phyloP scores from a whole-genome alignment of 1,284 basidiomycete genomes.

The Apiotrichum siamense region DNA sequence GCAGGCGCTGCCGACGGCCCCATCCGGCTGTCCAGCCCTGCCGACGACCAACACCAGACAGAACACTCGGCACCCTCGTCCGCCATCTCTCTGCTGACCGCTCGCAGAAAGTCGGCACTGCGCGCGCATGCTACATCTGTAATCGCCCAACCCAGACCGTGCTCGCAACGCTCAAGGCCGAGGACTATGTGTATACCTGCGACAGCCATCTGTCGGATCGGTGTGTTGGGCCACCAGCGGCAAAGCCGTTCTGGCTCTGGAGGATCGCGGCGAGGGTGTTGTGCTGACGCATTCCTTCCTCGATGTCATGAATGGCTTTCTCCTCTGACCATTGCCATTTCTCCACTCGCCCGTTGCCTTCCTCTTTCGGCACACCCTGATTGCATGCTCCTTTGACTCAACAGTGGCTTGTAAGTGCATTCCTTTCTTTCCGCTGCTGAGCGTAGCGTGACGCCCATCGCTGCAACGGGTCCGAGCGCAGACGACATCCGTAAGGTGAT shows the following conservation, averaged over 20 bases:
- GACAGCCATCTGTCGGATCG: conserved; percentile 42
- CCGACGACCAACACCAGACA: neutral
- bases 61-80: neutral
- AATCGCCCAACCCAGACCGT: conserved; percentile 40
- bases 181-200: conserved; percentile 46
- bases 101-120: conserved; percentile 38
- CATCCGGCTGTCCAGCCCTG: neutral
- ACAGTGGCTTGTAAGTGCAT: conserved; percentile 22
- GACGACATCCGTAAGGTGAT: conserved; percentile 47
- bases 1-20: neutral
- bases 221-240: conserved; percentile 22
- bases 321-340: too few relatives aligned
- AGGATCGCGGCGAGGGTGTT: neutral
- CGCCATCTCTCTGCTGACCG: neutral
- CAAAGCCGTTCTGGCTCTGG: too few relatives aligned
- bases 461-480: conserved; percentile 29
- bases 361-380: neutral
- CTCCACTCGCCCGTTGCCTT: neutral
- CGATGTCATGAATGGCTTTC: too few relatives aligned
- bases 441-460: conserved; percentile 36
- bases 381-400: neutral
- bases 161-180: conserved; percentile 41
- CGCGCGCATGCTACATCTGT: conserved; percentile 44
- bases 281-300: too few relatives aligned
- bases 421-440: neutral